phyloP scores from a whole-genome alignment of 169 alveolate species.

The Plasmodium knowlesi region DNA sequence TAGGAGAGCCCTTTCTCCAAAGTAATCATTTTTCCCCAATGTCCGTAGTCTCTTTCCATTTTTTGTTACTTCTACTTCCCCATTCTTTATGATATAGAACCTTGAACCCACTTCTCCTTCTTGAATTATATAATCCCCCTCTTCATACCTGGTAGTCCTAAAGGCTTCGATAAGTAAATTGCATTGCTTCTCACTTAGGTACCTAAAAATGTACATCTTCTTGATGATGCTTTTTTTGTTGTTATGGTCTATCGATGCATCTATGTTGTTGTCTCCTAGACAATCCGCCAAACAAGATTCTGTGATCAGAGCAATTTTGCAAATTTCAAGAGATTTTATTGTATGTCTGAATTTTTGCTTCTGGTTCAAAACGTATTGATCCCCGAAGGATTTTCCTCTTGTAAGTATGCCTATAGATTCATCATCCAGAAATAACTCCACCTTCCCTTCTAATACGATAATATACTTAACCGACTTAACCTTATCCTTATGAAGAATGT shows the following conservation, averaged over 20 bases:
- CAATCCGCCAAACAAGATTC: constrained; percentile 84
- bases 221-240: constrained; percentile 85
- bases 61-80: constrained; percentile 92
- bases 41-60: constrained; percentile 88
- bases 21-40: constrained; percentile 92
- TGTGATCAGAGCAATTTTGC: constrained; percentile 87
- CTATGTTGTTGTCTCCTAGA: constrained; percentile 87
- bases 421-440: constrained; percentile 79
- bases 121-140: constrained; percentile 90
- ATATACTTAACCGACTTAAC: constrained; percentile 87
- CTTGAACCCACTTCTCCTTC: constrained; percentile 95
- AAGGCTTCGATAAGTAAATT: constrained; percentile 89
- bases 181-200: constrained; percentile 87
- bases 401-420: constrained; percentile 82
- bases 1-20: constrained; percentile 96
- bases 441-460: constrained; percentile 91
- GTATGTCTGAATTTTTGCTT: constrained; percentile 88
- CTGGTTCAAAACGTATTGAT: constrained; percentile 90
- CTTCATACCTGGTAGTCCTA: constrained; percentile 84
- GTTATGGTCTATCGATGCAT: constrained; percentile 88
- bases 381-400: constrained; percentile 96
- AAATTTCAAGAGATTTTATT: constrained; percentile 82
- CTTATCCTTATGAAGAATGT: constrained; percentile 81
- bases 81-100: constrained; percentile 93
- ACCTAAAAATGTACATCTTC: constrained; percentile 88